These are phyloP conservation scores for Lactarius sp. DNA, from an alignment of 768 basidiomycete genomes.

Conservation along the genomic window DNA sequence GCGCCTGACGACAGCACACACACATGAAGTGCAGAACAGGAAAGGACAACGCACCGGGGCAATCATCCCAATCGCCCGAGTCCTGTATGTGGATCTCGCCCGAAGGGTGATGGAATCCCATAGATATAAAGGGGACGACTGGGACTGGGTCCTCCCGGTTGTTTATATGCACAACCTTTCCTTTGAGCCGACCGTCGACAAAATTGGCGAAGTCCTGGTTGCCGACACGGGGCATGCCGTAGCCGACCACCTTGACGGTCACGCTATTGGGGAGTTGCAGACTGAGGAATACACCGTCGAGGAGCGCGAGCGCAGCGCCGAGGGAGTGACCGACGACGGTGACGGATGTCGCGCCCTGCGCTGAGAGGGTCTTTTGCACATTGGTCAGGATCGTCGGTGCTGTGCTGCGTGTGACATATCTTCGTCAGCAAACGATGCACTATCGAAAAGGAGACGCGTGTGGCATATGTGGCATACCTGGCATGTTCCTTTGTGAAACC, in stretches of 20 bases:
- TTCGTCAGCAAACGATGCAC: not conserved
- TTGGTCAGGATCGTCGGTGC: not conserved
- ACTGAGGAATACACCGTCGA: slow-evolving; percentile 29
- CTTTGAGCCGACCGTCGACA: slow-evolving; percentile 2
- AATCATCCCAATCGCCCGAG: slow-evolving; percentile 46
- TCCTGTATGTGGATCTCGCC: slow-evolving; percentile 40
- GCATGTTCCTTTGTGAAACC: slow-evolving; percentile 47
- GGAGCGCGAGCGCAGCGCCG: slow-evolving; percentile 28
- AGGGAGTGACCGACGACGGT: slow-evolving; percentile 21
- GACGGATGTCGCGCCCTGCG: not conserved
- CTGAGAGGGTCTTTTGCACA: not conserved
- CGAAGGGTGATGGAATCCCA: slow-evolving; percentile 45
- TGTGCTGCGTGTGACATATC: not conserved
- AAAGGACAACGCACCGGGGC: slow-evolving; percentile 39
- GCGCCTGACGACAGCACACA: not conserved
- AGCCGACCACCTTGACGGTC: slow-evolving; percentile 21
- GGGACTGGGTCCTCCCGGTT: slow-evolving; percentile 35
- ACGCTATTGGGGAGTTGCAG: slow-evolving; percentile 22
- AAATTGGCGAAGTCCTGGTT: slow-evolving; percentile 12
- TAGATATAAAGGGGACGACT: slow-evolving; percentile 33
- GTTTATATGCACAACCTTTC: slow-evolving; percentile 9
- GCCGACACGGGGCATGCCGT: slow-evolving; percentile 29
- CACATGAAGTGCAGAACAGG: not conserved
- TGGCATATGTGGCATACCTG: slow-evolving; percentile 31
- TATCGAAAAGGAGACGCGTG: not conserved